These are phyloP conservation scores for Vitis hybrid DNA, from an alignment of 177 flowering plant genomes.

Conservation along the genomic window DNA sequence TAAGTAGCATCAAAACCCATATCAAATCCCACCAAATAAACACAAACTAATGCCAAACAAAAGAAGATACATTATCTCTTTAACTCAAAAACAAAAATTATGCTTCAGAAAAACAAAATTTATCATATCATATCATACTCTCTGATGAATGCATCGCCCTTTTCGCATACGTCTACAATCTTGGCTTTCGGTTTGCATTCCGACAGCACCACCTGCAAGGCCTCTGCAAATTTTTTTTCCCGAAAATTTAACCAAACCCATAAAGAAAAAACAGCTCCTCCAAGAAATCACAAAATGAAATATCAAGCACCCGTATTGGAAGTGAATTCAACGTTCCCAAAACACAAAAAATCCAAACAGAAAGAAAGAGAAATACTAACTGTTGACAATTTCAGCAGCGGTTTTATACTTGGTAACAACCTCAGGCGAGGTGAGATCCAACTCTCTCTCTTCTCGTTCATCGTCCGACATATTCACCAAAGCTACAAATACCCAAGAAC, in stretches of 20 bases:
- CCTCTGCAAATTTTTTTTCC: slow-evolving; percentile 53
- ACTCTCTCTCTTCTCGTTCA: slow-evolving; percentile 91
- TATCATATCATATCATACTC: slow-evolving; percentile 48
- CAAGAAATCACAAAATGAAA: neutral
- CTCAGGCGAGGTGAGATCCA: slow-evolving; percentile 86
- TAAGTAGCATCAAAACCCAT: neutral
- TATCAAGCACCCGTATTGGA: neutral
- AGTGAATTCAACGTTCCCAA: neutral
- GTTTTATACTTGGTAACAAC: slow-evolving; percentile 94
- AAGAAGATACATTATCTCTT: too few relatives aligned
- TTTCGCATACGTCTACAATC: slow-evolving; percentile 86
- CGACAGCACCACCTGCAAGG: slow-evolving; percentile 75
- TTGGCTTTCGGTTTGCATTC: slow-evolving; percentile 84
- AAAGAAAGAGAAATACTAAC: slow-evolving; percentile 23
- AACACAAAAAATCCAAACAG: neutral
- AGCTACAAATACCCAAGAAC: too few relatives aligned
- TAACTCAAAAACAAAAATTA: too few relatives aligned
- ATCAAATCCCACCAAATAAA: too few relatives aligned
- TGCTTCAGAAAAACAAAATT: neutral
- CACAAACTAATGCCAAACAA: too few relatives aligned
- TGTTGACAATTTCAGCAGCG: slow-evolving; percentile 87
- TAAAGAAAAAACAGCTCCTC: too few relatives aligned
- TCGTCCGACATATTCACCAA: slow-evolving; percentile 61
- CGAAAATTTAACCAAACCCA: too few relatives aligned
- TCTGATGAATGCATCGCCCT: slow-evolving; percentile 78